Percentiles rank a stretch among this genome's conserved stretches.
Evolutionary conservation across 1,139 yeast genomes (phyloP).

Genomic region (Geotrichum cucujoidarum): DNA sequence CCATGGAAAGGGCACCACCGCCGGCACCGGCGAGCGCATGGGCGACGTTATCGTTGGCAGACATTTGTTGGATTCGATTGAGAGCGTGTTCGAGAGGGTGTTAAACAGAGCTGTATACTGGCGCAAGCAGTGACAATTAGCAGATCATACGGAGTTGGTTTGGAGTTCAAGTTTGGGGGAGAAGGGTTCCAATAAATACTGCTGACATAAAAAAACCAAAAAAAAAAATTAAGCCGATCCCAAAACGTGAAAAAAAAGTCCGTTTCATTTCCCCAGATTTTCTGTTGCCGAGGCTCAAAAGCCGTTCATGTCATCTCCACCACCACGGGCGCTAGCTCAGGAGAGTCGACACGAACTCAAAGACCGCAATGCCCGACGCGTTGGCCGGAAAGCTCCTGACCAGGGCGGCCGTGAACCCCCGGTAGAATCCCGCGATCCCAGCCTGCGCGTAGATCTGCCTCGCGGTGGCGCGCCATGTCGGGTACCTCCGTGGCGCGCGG

Average conservation of each 20-base stretch:
- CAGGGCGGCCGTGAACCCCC: constrained; percentile 76
- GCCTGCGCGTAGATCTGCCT: constrained; percentile 49
- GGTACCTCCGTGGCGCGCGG: constrained; percentile 62
- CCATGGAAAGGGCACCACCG: constrained; percentile 84
- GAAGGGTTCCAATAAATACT: no score
- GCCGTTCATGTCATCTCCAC: no score
- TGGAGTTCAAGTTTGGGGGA: no score
- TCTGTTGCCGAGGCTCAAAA: not conserved
- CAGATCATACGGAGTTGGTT: no score
- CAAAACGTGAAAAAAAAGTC: not conserved
- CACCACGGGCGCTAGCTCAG: constrained; percentile 29
- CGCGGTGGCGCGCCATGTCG: constrained; percentile 69
- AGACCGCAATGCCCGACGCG: constrained; percentile 89
- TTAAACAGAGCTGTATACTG: no score
- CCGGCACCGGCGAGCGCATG: constrained; percentile 93
- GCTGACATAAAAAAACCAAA: not conserved
- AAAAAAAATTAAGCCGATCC: not conserved
- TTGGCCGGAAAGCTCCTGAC: constrained; percentile 69
- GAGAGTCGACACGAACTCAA: constrained; percentile 75
- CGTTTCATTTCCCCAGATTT: not conserved
- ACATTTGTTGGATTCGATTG: constrained; percentile 21
- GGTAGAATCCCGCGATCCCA: constrained; percentile 66
- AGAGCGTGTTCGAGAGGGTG: no score
- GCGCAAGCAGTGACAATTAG: no score
- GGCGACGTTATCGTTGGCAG: constrained; percentile 45